phyloP scores from a whole-genome alignment of 495 filamentous ascomycete species.

The Xylaria grammica region DNA sequence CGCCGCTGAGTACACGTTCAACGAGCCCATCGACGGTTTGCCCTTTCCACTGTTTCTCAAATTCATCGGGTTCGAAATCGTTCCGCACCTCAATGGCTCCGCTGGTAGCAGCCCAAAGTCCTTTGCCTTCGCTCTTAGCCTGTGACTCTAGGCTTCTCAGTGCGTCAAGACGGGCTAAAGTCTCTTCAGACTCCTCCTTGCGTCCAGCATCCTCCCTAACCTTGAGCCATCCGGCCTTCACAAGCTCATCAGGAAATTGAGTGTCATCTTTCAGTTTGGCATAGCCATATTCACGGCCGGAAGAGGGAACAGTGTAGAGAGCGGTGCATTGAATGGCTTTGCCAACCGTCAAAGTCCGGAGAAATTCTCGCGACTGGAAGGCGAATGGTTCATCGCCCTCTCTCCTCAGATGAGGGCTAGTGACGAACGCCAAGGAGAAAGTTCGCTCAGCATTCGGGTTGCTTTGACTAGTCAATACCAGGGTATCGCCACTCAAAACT shows the following conservation, averaged over 20 bases:
- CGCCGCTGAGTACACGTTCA: slow-evolving; percentile 88
- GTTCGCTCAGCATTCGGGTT: slow-evolving; percentile 79
- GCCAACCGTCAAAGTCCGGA: slow-evolving; percentile 81
- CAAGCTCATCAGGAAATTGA: slow-evolving; percentile 75
- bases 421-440: slow-evolving; percentile 89
- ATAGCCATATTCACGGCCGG: slow-evolving; percentile 85
- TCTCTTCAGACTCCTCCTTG: slow-evolving; percentile 81
- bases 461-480: slow-evolving; percentile 75
- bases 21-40: slow-evolving; percentile 74
- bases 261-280: slow-evolving; percentile 75
- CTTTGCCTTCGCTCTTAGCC: slow-evolving; percentile 77
- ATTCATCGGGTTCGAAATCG: slow-evolving; percentile 73
- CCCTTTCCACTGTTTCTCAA: slow-evolving; percentile 78
- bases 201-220: slow-evolving; percentile 89
- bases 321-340: slow-evolving; percentile 84
- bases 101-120: slow-evolving; percentile 68
- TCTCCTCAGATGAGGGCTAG: slow-evolving; percentile 80
- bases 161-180: slow-evolving; percentile 70
- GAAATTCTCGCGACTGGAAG: slow-evolving; percentile 91
- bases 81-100: slow-evolving; percentile 76
- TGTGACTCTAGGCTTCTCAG: slow-evolving; percentile 79
- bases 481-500: slow-evolving; percentile 89
- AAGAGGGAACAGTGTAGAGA: slow-evolving; percentile 79
- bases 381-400: slow-evolving; percentile 92
- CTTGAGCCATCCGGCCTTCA: slow-evolving; percentile 88